phyloP scores from a whole-genome alignment of 352 stramenopile species.

The Globisporangium cylindrosporum region DNA sequence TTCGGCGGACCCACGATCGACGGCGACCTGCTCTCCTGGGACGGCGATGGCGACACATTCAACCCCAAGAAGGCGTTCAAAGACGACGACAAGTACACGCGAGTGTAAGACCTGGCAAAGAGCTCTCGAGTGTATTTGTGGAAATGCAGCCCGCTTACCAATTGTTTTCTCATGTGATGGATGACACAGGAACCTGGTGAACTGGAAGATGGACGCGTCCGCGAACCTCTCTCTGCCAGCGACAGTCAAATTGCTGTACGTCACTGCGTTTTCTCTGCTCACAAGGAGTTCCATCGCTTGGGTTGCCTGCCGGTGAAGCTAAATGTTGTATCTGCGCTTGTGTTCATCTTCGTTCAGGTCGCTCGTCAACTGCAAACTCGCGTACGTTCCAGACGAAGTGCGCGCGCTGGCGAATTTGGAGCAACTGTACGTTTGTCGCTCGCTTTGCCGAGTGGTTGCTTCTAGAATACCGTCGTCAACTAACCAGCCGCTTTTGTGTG shows the following conservation, averaged over 20 bases:
- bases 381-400: constrained; percentile 38
- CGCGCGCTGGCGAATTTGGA: constrained; percentile 33
- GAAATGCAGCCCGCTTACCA: background rate
- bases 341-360: constrained; percentile 19
- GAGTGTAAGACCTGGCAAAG: constrained; percentile 30
- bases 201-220: constrained; percentile 52
- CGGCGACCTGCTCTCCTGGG: constrained; percentile 51
- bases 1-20: constrained; percentile 42
- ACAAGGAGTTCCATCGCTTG: background rate
- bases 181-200: constrained; percentile 41
- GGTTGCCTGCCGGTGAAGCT: background rate
- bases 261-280: background rate
- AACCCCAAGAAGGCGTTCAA: constrained; percentile 40
- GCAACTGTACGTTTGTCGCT: constrained; percentile 34
- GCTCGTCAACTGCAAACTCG: constrained; percentile 50
- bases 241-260: constrained; percentile 52
- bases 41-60: constrained; percentile 51
- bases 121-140: background rate
- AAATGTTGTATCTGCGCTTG: background rate
- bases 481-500: background rate
- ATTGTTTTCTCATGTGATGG: background rate
- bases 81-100: constrained; percentile 41
- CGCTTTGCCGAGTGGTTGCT: too few relatives aligned
- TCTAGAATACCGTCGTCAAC: too few relatives aligned
- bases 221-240: constrained; percentile 42